phyloP scores from a whole-genome alignment of 805 yeast genomes.

The Ogataea allantospora region DNA sequence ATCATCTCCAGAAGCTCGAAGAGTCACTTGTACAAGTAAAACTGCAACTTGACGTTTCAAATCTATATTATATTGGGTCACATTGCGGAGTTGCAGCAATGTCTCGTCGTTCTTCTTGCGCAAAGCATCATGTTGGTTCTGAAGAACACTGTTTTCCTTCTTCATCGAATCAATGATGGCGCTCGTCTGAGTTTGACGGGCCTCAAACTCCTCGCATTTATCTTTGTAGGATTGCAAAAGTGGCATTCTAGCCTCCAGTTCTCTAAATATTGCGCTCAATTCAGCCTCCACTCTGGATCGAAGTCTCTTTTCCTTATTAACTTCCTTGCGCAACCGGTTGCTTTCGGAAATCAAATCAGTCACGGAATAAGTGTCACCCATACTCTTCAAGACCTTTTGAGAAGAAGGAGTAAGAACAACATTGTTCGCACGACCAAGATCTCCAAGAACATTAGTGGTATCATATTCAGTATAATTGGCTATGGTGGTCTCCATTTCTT shows the following conservation, averaged over 20 bases:
- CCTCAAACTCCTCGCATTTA: conserved; percentile 54
- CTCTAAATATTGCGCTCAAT: conserved; percentile 67
- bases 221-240: conserved; percentile 64
- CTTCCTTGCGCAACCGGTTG: conserved; percentile 59
- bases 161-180: conserved; percentile 53
- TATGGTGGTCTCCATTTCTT: conserved; percentile 43
- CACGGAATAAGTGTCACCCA: conserved; percentile 51
- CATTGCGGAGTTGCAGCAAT: conserved; percentile 44
- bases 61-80: conserved; percentile 63
- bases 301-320: conserved; percentile 66
- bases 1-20: conserved; percentile 52
- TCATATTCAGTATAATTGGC: conserved; percentile 37
- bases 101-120: conserved; percentile 39
- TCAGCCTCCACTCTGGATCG: conserved; percentile 70
- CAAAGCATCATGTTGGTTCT: conserved; percentile 23
- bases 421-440: conserved; percentile 15
- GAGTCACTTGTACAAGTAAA: conserved; percentile 62
- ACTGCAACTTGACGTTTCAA: conserved; percentile 80
- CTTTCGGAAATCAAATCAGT: conserved; percentile 67
- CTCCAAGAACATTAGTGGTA: conserved; percentile 23
- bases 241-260: conserved; percentile 78
- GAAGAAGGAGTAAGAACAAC: conserved; percentile 54
- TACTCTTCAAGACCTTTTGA: conserved; percentile 45
- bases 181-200: conserved; percentile 53
- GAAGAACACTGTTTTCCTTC: conserved; percentile 37